These are phyloP conservation scores for Dalbergia oliveri DNA, from an alignment of 306 rosid species.

Conservation along the genomic window DNA sequence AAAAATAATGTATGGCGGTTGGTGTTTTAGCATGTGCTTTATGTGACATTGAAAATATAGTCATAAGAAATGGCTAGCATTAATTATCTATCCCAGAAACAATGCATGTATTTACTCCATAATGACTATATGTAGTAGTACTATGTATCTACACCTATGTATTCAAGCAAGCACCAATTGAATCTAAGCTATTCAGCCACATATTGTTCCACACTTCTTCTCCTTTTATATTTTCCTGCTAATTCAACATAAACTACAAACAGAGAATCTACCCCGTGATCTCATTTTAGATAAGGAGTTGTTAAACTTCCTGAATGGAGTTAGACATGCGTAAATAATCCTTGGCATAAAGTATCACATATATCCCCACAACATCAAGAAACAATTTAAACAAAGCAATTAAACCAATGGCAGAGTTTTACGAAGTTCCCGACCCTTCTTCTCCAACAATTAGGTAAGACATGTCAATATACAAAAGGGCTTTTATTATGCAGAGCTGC, in stretches of 20 bases:
- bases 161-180: too few species aligned
- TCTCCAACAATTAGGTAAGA: constrained; percentile 18
- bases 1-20: too few species aligned
- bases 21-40: too few species aligned
- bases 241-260: not conserved
- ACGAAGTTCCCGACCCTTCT: constrained; percentile 14
- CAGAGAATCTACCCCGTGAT: not conserved
- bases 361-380: constrained; percentile 8
- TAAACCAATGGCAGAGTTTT: constrained; percentile 2
- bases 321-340: not conserved
- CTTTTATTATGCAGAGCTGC: not conserved
- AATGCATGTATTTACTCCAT: too few species aligned
- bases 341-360: not conserved
- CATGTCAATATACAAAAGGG: not conserved
- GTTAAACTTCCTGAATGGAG: constrained; percentile 9
- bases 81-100: too few species aligned
- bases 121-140: too few species aligned
- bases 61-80: too few species aligned
- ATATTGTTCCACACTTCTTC: too few species aligned
- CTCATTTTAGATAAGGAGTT: not conserved
- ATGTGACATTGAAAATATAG: too few species aligned
- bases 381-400: constrained; percentile 30
- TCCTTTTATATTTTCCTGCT: too few species aligned
- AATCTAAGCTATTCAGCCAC: too few species aligned
- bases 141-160: too few species aligned